These are phyloP conservation scores for Pyrenula massariospora DNA, from an alignment of 495 filamentous ascomycete species.

Conservation along the genomic window DNA sequence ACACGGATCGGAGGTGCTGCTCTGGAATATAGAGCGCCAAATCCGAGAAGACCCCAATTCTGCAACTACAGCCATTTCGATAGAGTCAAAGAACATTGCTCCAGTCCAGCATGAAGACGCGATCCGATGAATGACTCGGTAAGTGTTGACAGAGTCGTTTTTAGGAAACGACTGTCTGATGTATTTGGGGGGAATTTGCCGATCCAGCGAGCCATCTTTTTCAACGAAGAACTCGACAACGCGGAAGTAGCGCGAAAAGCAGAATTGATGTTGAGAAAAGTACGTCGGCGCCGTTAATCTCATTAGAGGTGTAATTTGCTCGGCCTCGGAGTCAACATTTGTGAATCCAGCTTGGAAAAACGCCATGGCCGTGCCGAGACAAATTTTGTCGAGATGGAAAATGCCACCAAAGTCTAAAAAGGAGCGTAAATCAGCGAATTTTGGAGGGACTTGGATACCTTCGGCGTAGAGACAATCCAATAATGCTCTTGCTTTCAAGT, in stretches of 20 bases:
- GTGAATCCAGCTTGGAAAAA: not conserved
- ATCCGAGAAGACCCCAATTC: not conserved
- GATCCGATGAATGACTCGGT: not conserved
- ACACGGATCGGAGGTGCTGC: not conserved
- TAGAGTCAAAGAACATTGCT: not conserved
- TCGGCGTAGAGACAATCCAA: not conserved
- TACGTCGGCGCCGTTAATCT: not conserved
- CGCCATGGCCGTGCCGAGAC: not conserved
- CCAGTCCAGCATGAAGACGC: not conserved
- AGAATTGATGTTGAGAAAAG: not conserved
- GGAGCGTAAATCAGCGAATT: not conserved
- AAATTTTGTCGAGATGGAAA: not conserved
- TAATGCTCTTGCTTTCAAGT: not conserved
- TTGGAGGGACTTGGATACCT: not conserved
- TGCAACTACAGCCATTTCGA: not conserved
- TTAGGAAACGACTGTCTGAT: not conserved
- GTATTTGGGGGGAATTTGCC: not conserved
- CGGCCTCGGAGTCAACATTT: not conserved
- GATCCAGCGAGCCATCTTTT: not conserved
- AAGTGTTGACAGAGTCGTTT: not conserved
- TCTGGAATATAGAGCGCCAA: not conserved
- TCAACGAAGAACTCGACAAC: not conserved
- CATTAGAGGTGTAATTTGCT: not conserved
- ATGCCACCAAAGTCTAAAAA: not conserved
- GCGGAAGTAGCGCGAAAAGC: not conserved